Evolutionary conservation across 2,329 filamentous ascomycete genomes (phyloP).

Genomic region (Thielaviopsis populi): DNA sequence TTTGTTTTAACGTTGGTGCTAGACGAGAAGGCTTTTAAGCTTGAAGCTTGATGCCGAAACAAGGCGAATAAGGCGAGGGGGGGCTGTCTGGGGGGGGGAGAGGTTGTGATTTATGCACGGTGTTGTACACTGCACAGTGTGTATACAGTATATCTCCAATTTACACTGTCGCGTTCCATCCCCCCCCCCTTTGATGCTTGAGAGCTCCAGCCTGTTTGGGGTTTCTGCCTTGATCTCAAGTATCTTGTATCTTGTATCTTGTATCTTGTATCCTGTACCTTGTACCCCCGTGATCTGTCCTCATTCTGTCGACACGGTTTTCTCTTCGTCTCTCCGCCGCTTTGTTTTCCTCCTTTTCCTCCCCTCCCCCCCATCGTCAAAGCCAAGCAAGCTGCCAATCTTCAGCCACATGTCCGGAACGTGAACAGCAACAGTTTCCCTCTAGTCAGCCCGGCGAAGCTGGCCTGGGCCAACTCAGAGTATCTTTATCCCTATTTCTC

Average conservation of each 20-base stretch:
- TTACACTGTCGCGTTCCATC: not conserved
- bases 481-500: not conserved
- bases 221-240: not conserved
- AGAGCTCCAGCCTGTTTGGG: not conserved
- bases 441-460: not conserved
- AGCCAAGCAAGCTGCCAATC: not conserved
- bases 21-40: not conserved
- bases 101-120: not conserved
- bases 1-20: not conserved
- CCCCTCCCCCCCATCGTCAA: not conserved
- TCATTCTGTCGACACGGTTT: too few relatives aligned
- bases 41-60: not conserved
- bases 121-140: not conserved
- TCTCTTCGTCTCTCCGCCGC: too few relatives aligned
- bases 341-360: not conserved
- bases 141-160: not conserved
- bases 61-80: too few relatives aligned
- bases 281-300: too few relatives aligned
- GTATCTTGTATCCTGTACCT: not conserved
- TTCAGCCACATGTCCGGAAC: slow-evolving; percentile 1
- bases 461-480: not conserved
- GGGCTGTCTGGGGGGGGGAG: too few relatives aligned
- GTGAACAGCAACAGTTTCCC: not conserved
- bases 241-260: not conserved
- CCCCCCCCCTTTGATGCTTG: not conserved